Evolutionary conservation across 805 yeast species (phyloP).

Genomic region (Nakazawaea ishiwadae): DNA sequence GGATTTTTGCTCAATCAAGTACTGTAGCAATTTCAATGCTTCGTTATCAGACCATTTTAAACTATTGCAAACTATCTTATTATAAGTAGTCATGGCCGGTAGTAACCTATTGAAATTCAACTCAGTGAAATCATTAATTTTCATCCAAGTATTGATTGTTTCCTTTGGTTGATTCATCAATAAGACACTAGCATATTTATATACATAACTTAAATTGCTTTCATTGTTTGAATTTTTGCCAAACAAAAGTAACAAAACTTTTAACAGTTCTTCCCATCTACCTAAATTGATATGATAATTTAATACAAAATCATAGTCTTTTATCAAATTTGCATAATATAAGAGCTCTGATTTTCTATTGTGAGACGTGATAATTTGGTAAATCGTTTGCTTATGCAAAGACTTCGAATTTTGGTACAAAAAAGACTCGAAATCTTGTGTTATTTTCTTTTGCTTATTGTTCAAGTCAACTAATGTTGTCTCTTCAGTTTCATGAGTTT

Average conservation of each 20-base stretch:
- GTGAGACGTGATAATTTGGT: conserved; percentile 65
- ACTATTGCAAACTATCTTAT: conserved; percentile 34
- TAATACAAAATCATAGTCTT: conserved; percentile 67
- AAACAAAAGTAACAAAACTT: conserved; percentile 45
- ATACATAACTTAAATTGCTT: conserved; percentile 33
- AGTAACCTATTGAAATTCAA: conserved; percentile 62
- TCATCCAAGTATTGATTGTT: conserved; percentile 79
- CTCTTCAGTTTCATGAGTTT: conserved; percentile 11
- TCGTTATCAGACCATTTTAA: conserved; percentile 48
- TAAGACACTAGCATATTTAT: conserved; percentile 65
- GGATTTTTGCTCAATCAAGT: conserved; percentile 42
- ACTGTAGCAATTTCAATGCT: conserved; percentile 59
- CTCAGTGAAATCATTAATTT: conserved; percentile 25
- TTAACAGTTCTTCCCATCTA: conserved; percentile 71
- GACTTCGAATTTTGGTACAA: conserved; percentile 39
- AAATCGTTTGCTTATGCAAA: conserved; percentile 65
- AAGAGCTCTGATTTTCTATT: conserved; percentile 62
- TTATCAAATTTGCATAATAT: conserved; percentile 59
- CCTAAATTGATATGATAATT: conserved; percentile 63
- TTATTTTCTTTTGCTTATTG: conserved; percentile 21
- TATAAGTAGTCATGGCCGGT: conserved; percentile 73
- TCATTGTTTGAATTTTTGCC: conserved; percentile 27
- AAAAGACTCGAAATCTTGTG: conserved; percentile 40
- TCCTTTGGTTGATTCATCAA: conserved; percentile 61
- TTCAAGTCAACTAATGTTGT: conserved; percentile 30